Conservation (phyloP, 2,329 filamentous ascomycete species). For the Aspergillus sp. region DNA sequence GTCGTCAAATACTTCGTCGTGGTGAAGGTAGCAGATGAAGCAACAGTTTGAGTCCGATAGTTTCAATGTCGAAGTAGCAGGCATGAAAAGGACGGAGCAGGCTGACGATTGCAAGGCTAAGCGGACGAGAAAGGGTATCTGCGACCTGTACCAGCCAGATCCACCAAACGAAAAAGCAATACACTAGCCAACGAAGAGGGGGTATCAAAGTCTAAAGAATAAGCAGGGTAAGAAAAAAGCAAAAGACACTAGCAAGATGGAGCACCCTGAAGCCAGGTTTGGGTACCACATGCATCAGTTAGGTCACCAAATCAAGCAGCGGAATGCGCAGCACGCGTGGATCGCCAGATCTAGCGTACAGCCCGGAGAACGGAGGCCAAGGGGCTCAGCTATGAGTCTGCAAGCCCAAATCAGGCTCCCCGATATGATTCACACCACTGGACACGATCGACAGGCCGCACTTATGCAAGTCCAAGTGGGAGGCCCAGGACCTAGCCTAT, state of each 20-base stretch:
- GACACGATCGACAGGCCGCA: constrained; percentile 33
- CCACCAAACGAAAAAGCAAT: constrained; percentile 27
- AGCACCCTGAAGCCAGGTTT: constrained; percentile 9
- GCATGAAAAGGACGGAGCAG: constrained; percentile 4
- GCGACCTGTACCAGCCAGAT: constrained; percentile 34
- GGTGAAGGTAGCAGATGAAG: not conserved
- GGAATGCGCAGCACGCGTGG: constrained; percentile 16
- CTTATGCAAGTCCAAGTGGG: constrained; percentile 37
- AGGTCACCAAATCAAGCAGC: constrained; percentile 14
- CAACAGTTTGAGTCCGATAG: not conserved
- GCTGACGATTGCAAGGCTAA: constrained; percentile 11
- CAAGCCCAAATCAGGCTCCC: constrained; percentile 12
- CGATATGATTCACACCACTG: constrained; percentile 16
- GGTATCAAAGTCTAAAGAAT: constrained; percentile 18
- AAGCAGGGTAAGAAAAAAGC: constrained; percentile 1
- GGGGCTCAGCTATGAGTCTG: constrained; percentile 19
- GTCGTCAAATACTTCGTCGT: not conserved
- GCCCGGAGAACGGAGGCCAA: constrained; percentile 6
- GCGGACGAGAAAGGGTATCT: constrained; percentile 8
- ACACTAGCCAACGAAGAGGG: constrained; percentile 15
- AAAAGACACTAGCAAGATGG: constrained; percentile 8
- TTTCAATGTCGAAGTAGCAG: constrained; percentile 7
- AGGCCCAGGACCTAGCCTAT: constrained; percentile 26
- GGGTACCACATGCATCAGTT: constrained; percentile 17
- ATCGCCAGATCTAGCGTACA: constrained; percentile 21